Conservation (phyloP, 1,139 yeast species). For the Suhomyces ambrosiae region DNA sequence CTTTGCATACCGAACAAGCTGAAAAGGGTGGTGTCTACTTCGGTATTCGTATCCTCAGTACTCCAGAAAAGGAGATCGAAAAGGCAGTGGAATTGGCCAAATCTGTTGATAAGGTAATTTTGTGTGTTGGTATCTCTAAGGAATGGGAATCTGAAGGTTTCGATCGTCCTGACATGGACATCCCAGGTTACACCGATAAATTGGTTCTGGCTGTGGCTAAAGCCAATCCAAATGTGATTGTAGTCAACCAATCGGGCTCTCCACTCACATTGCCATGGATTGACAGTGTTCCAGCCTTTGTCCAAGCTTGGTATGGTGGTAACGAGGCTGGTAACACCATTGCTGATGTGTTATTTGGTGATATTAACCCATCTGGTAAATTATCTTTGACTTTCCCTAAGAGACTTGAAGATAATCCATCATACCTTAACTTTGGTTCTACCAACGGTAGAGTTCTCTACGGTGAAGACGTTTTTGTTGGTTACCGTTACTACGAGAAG, state of each 20-base stretch:
- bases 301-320: conserved; percentile 27
- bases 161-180: conserved; percentile 43
- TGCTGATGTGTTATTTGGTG: conserved; percentile 32
- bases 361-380: conserved; percentile 33
- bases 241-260: conserved; percentile 23
- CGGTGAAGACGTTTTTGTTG: conserved; percentile 32
- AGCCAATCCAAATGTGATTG: conserved; percentile 21
- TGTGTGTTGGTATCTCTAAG: conserved; percentile 46
- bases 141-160: conserved; percentile 56
- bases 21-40: conserved; percentile 38
- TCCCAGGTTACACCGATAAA: conserved; percentile 22
- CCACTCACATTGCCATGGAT: conserved; percentile 25
- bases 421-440: conserved; percentile 38
- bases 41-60: conserved; percentile 26
- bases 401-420: conserved; percentile 44
- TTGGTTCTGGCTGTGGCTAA: conserved; percentile 18
- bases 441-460: conserved; percentile 28
- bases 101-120: conserved; percentile 45
- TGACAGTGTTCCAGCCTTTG: conserved; percentile 18
- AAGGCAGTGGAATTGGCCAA: conserved; percentile 47
- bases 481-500: conserved; percentile 30
- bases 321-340: conserved; percentile 30
- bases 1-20: conserved; percentile 23
- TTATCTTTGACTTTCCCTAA: conserved; percentile 48
- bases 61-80: conserved; percentile 32